A percentile compares a stretch with the other conserved stretches of the same genome.
phyloP scores from a whole-genome alignment of 257 asterid genomes.

The Nicotiana knightiana region DNA sequence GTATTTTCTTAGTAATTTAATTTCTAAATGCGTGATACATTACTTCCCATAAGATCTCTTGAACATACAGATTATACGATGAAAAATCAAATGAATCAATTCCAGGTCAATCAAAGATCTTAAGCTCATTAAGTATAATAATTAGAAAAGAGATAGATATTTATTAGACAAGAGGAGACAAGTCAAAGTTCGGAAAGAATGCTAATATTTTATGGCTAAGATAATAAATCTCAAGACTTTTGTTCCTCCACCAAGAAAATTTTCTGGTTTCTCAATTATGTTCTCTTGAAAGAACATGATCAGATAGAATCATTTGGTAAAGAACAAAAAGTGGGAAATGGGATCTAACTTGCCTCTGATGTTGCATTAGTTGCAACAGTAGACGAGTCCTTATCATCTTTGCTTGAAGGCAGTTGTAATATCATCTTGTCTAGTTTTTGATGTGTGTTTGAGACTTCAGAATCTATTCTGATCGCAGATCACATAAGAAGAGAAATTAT shows the following conservation, averaged over 20 bases:
- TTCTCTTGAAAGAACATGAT: conserved; percentile 3
- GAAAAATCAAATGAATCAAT: not conserved
- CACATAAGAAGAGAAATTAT: conserved; percentile 41
- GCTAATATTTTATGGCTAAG: not conserved
- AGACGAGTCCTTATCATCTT: conserved; percentile 26
- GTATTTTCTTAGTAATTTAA: not conserved
- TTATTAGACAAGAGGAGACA: not conserved
- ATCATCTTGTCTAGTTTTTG: conserved; percentile 52
- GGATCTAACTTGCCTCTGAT: conserved; percentile 55
- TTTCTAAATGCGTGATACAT: not conserved
- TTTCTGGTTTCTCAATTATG: not conserved
- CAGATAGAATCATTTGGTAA: not conserved
- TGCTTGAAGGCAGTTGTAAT: conserved; percentile 37
- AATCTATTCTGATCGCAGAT: conserved; percentile 95
- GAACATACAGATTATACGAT: not conserved
- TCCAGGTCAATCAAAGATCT: not conserved
- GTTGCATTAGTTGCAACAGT: conserved; percentile 33
- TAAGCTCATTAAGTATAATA: not conserved
- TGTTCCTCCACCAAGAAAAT: not conserved
- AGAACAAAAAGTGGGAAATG: not conserved
- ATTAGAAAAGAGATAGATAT: not conserved
- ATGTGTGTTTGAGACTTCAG: conserved; percentile 71
- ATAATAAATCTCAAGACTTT: not conserved
- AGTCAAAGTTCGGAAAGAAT: not conserved
- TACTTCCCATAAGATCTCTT: not conserved